These are phyloP conservation scores for Zygosaccharomyces rouxii DNA, from an alignment of 805 yeast species.

Conservation along the genomic window DNA sequence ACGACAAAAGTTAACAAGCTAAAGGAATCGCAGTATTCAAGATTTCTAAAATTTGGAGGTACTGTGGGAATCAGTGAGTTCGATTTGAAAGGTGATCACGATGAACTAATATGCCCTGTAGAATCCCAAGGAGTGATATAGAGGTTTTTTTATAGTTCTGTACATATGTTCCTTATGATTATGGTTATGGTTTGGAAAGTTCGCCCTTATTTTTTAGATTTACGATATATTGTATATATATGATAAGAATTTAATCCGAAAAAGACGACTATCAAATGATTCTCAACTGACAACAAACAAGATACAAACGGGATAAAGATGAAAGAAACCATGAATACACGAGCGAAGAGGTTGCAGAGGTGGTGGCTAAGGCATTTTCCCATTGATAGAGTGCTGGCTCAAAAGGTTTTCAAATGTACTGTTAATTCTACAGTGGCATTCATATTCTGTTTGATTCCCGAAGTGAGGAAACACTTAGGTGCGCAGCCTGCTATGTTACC, in stretches of 20 bases:
- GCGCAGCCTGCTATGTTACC: constrained; percentile 43
- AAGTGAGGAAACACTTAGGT: constrained; percentile 37
- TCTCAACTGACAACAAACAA: not conserved
- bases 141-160: not conserved
- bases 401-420: constrained; percentile 38
- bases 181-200: not conserved
- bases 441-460: constrained; percentile 39
- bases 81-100: constrained; percentile 41
- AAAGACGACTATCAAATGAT: not conserved
- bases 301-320: not conserved
- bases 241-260: not conserved
- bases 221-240: not conserved
- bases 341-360: constrained; percentile 5
- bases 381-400: constrained; percentile 33
- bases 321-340: not conserved
- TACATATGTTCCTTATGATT: constrained; percentile 1
- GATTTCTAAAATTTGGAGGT: constrained; percentile 40
- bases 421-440: constrained; percentile 41
- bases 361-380: constrained; percentile 27
- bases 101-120: constrained; percentile 12
- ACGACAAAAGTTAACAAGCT: constrained; percentile 40
- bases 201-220: not conserved
- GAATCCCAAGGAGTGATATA: not conserved
- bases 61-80: constrained; percentile 52
- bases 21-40: constrained; percentile 37